A percentile compares a stretch with the other conserved stretches of the same genome.
These are phyloP conservation scores for Scopulariopsis brevicaulis DNA, from an alignment of 2,329 filamentous ascomycete species.

Conservation along the genomic window DNA sequence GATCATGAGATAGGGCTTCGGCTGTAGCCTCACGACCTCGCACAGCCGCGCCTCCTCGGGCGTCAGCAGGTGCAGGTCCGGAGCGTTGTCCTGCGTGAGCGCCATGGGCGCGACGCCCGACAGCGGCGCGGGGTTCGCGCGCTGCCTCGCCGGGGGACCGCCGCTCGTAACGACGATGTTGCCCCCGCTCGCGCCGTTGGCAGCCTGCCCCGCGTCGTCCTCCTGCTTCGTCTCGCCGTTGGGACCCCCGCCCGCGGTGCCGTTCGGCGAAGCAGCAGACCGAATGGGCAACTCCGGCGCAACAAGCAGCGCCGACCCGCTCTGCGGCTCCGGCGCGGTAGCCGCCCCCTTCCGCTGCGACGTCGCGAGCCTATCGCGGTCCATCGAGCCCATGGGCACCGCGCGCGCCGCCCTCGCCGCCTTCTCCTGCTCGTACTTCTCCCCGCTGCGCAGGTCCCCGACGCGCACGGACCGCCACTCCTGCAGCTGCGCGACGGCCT, in stretches of 20 bases:
- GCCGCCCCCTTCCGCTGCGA: conserved; percentile 58
- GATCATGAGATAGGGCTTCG: conserved; percentile 89
- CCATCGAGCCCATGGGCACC: conserved; percentile 68
- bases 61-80: conserved; percentile 77
- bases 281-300: conserved; percentile 66
- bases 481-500: conserved; percentile 82
- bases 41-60: conserved; percentile 80
- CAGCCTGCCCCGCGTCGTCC: background rate
- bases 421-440: conserved; percentile 91
- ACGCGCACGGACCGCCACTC: conserved; percentile 86
- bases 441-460: conserved; percentile 71
- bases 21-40: conserved; percentile 71
- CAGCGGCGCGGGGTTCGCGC: conserved; percentile 44
- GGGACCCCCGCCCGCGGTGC: conserved; percentile 10
- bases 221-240: conserved; percentile 16
- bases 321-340: conserved; percentile 57
- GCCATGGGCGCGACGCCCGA: conserved; percentile 52
- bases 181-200: conserved; percentile 42
- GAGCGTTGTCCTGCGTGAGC: conserved; percentile 63
- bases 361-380: conserved; percentile 65
- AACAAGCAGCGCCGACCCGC: conserved; percentile 65
- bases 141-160: conserved; percentile 19
- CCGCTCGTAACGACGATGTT: conserved; percentile 33
- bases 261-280: conserved; percentile 18
- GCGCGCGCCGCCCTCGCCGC: conserved; percentile 58